Percentiles rank a stretch among this genome's conserved stretches.
These are phyloP conservation scores for Trichoderma parareesei DNA, from an alignment of 495 filamentous ascomycete species.

Conservation along the genomic window DNA sequence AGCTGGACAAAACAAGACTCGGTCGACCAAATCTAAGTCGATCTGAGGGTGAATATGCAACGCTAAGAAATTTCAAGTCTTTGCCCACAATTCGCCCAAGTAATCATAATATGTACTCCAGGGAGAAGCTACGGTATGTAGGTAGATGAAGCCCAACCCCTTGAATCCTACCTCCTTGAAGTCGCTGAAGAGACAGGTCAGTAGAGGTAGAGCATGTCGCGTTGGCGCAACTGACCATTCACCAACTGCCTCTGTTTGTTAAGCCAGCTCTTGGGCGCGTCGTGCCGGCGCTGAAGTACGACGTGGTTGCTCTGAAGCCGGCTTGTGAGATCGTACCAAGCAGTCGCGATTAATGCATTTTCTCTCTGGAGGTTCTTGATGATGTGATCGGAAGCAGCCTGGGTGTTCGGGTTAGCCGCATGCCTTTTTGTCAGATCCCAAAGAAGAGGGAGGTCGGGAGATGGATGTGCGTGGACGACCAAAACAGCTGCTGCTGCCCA, in stretches of 20 bases:
- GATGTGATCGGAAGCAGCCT: constrained; percentile 51
- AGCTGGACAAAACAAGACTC: background rate
- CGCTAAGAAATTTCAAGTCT: background rate
- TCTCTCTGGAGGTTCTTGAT: constrained; percentile 72
- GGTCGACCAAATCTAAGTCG: no score
- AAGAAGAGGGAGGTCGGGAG: background rate
- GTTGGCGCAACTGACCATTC: constrained; percentile 35
- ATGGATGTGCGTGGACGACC: background rate
- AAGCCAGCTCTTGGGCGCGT: constrained; percentile 81
- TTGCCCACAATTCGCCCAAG: background rate
- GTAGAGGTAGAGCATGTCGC: constrained; percentile 8
- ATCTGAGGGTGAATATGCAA: background rate
- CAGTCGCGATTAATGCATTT: constrained; percentile 73
- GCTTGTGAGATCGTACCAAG: constrained; percentile 84
- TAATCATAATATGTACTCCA: background rate
- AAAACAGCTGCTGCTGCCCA: background rate
- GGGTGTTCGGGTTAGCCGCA: background rate
- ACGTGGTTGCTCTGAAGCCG: constrained; percentile 85
- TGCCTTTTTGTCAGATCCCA: background rate
- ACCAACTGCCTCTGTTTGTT: constrained; percentile 78
- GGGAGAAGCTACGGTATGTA: background rate
- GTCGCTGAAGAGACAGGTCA: constrained; percentile 27
- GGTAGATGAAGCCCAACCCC: background rate
- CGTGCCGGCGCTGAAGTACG: constrained; percentile 61
- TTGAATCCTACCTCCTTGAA: constrained; percentile 38